Evolutionary conservation across 345 rosid genomes (phyloP).

Genomic region (Lepidium didymum): DNA sequence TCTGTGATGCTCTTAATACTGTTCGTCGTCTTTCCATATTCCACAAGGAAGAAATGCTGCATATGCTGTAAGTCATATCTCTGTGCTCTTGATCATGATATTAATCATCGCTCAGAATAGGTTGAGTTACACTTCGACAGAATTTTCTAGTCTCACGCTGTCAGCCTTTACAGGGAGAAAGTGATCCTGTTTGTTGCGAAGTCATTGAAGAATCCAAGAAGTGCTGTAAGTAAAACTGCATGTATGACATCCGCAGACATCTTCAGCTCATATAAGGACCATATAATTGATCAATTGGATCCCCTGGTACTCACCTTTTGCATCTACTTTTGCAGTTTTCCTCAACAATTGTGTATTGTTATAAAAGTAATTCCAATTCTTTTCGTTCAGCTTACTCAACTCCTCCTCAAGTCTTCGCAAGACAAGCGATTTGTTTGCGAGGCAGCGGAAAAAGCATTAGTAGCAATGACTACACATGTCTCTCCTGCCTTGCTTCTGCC

Average conservation of each 20-base stretch:
- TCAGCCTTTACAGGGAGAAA: slow-evolving; percentile 43
- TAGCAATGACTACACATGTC: slow-evolving; percentile 54
- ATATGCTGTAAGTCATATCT: slow-evolving; percentile 48
- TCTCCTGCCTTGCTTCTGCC: slow-evolving; percentile 56
- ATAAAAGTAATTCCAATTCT: background rate
- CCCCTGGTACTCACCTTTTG: slow-evolving; percentile 45
- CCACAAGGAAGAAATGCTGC: slow-evolving; percentile 53
- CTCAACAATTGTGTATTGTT: background rate
- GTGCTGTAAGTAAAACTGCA: slow-evolving; percentile 89
- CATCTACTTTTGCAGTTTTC: background rate
- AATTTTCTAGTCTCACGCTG: slow-evolving; percentile 4
- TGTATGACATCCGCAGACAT: slow-evolving; percentile 77
- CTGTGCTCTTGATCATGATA: background rate
- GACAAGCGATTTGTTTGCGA: slow-evolving; percentile 87
- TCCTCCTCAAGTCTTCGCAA: slow-evolving; percentile 87
- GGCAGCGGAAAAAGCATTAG: slow-evolving; percentile 74
- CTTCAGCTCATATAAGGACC: slow-evolving; percentile 56
- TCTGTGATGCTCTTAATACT: slow-evolving; percentile 67
- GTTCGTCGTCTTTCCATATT: slow-evolving; percentile 59
- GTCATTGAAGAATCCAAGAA: slow-evolving; percentile 87
- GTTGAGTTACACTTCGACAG: background rate
- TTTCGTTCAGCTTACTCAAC: slow-evolving; percentile 64
- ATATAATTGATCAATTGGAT: slow-evolving; percentile 51
- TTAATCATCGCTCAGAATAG: background rate
- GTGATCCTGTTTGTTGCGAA: slow-evolving; percentile 60